These are phyloP conservation scores for Stereum hirsutum DNA, from an alignment of 1,284 basidiomycete species.

Conservation along the genomic window DNA sequence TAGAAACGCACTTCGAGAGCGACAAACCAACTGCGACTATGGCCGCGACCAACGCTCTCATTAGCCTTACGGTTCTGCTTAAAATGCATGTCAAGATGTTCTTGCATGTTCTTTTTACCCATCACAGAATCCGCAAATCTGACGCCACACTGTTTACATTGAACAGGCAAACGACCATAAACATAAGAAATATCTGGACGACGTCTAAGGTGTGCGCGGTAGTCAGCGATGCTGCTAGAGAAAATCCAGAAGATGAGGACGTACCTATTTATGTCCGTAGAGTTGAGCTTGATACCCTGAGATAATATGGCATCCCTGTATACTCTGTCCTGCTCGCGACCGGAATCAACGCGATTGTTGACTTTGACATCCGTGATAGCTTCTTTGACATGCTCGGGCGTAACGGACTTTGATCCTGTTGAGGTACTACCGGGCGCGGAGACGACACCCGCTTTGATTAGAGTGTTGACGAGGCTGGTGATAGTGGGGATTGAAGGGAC, in stretches of 20 bases:
- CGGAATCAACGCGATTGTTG: conserved; percentile 20
- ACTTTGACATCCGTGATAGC: background rate
- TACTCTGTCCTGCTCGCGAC: conserved; percentile 39
- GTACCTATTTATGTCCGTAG: conserved; percentile 68
- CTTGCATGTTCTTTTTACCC: conserved; percentile 76
- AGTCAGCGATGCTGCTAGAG: background rate
- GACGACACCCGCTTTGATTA: conserved; percentile 70
- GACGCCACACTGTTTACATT: conserved; percentile 93
- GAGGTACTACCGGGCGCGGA: conserved; percentile 42
- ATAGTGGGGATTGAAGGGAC: conserved; percentile 29
- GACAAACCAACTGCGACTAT: conserved; percentile 89
- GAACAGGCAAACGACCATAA: conserved; percentile 66
- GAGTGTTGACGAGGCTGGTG: conserved; percentile 50
- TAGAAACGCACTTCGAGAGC: conserved; percentile 60
- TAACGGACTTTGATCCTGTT: too few relatives aligned
- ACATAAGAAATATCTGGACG: conserved; percentile 57
- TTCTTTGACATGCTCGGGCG: too few relatives aligned
- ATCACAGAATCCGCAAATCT: conserved; percentile 69
- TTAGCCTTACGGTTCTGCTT: conserved; percentile 86
- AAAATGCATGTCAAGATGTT: conserved; percentile 97
- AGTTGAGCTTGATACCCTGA: conserved; percentile 61
- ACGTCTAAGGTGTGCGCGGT: conserved; percentile 32
- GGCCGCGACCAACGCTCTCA: conserved; percentile 79
- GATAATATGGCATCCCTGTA: conserved; percentile 70
- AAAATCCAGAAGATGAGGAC: conserved; percentile 16